Base-by-base conservation (phyloP, 352 stramenopile genomes). In the Phytophthora meadii region DNA sequence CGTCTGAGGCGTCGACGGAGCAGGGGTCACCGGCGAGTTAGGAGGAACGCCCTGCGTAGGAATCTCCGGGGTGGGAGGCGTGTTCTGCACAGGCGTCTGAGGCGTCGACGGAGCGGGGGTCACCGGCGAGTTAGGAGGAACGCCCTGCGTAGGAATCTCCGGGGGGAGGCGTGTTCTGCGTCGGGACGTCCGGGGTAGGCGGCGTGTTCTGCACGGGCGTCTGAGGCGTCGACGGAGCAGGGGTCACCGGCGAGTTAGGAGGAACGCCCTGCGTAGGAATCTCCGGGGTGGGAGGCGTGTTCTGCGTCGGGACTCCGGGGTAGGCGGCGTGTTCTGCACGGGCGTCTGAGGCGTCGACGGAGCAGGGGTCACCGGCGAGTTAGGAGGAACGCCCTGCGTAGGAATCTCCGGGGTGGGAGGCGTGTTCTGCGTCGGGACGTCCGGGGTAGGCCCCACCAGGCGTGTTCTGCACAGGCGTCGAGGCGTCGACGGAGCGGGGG, bases 21-120 rank as follows among this genome's bases (percentile, higher is more conserved):
- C 28, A 0, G 51, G 51, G 3, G 27, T 17, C 9, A 49, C 25
- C 14, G 56, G 56, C 22, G 1, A 22, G 5, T 32, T 49, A 0
- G 44, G 25, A 3, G 55, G 41, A 11, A 37, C 28, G 2, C 27
- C 45, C 55, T 54, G 55, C 44, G 55, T 56, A 25, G 55, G 55
- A 3, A 28, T 40, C 19, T 64, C 34, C 3, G 44, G 46, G 36
- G 15, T 22, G 2, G 45, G 2, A 19, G 52, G 52, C 37, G 51
- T 40, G 25, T 59, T 41, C 52, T 54, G 47, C 28, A 8, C 3
- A 0, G 47, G 47, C 12, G 12, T 41, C 36, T 41, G 36, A 41
- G 36, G 25, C 45, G 36, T 25, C 12, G 25, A 15, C 34, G 34
- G 34, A 14, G n/a, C n/a, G 4, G 22, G 15, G 10, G 47, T 22